These are phyloP conservation scores for Tetracentron sinense DNA, from an alignment of 164 flowering plant species.

Conservation along the genomic window DNA sequence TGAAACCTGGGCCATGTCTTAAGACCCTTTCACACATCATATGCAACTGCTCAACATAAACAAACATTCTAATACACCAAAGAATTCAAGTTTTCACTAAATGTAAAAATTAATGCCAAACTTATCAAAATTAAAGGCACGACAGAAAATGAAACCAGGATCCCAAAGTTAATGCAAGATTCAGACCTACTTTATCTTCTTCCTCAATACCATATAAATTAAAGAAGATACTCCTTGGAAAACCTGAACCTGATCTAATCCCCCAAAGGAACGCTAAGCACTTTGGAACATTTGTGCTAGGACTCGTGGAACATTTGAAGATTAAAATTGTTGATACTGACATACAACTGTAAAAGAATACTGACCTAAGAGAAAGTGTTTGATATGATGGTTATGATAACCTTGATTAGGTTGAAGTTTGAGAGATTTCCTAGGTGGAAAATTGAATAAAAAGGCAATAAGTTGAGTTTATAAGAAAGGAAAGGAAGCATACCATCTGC, in stretches of 20 bases:
- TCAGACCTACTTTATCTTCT: not conserved
- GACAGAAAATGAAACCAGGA: too few relatives aligned
- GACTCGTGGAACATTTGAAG: not conserved
- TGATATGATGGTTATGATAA: not conserved
- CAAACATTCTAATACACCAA: too few relatives aligned
- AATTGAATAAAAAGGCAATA: not conserved
- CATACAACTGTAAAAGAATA: not conserved
- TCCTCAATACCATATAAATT: not conserved
- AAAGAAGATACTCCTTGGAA: not conserved
- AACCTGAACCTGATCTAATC: too few relatives aligned
- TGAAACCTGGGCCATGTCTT: too few relatives aligned
- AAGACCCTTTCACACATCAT: too few relatives aligned
- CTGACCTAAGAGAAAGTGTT: not conserved
- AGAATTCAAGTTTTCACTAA: too few relatives aligned
- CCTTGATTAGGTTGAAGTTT: not conserved
- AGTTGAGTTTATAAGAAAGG: not conserved
- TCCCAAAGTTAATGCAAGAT: too few relatives aligned
- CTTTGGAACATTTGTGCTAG: not conserved
- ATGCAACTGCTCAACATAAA: too few relatives aligned
- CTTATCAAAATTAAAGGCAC: too few relatives aligned
- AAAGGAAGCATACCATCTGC: slow-evolving; percentile 49
- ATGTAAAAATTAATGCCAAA: too few relatives aligned
- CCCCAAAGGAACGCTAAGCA: too few relatives aligned
- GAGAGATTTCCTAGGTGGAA: not conserved
- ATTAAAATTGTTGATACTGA: not conserved